Evolutionary conservation across 495 filamentous ascomycete species (phyloP), one percentile per base, ranked within the genome.

Genomic region (Talaromyces borbonicus): DNA sequence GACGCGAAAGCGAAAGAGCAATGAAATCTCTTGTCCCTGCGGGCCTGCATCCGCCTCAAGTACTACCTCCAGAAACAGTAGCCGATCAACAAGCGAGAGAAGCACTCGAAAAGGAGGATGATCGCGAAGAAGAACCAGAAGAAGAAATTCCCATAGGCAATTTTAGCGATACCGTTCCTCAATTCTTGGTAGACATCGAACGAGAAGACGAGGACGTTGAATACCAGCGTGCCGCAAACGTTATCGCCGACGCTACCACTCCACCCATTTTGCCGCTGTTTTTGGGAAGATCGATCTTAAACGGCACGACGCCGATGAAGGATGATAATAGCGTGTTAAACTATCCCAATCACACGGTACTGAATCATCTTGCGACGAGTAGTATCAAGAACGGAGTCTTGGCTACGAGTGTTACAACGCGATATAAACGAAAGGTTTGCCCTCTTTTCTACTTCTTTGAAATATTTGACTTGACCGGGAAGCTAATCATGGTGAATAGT

Each of bases 281-380:
- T 71, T 69, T 98, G 29, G 84, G 84, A 37, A 95, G 95, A 62
- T 90, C 90, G 14, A 95, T 98, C 44, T 66, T 98, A 47, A 98
- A 98, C 59, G 84, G 84, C 33, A 81, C 78, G 5, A 90, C 82
- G 5, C 78, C 87, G 2, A 89, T 95, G 71, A 97, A 96, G 67
- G 92, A 97, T 64, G 92, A 98, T 59, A 93, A 87, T 62, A 95
- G 89, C 66, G 93, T 98, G 33, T 65, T 98, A 30, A 89, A 81
- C 42, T 89, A 95, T 70, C 92, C 92, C 11, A 98, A 97, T 54
- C 92, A 98, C 52, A 95, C 92, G 2, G 87, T 98, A 20, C 66
- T 98, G 52, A 98, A 98, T 52, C 92, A 98, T 61, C 69, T 98
- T 37, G 90, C 90, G n/a, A 98, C 92, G 3, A 95, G 89, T 69